These are phyloP conservation scores for Achaetomiella virescens DNA, from an alignment of 495 filamentous ascomycete genomes.

Conservation along the genomic window DNA sequence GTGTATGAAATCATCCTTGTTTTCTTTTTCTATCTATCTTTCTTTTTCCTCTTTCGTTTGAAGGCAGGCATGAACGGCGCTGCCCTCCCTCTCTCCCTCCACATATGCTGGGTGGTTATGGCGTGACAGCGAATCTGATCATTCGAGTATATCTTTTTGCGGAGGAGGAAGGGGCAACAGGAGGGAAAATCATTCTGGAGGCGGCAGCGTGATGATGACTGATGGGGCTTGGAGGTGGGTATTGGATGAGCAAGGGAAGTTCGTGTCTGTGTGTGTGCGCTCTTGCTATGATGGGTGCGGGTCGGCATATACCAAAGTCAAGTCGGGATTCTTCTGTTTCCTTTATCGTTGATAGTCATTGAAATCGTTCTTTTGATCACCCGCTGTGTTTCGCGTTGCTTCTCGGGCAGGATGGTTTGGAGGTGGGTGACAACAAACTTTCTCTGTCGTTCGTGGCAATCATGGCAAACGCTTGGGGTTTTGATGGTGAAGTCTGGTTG, in stretches of 20 bases:
- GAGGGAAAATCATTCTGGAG: not conserved
- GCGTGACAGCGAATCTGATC: not conserved
- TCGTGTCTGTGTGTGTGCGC: not conserved
- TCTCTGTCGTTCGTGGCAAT: too few relatives aligned
- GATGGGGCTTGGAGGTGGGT: not conserved
- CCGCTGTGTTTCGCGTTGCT: too few relatives aligned
- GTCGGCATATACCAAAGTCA: too few relatives aligned
- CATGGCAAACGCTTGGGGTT: too few relatives aligned
- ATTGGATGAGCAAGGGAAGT: not conserved
- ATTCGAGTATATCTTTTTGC: not conserved
- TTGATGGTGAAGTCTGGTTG: too few relatives aligned
- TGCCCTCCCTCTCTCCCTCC: slow-evolving; percentile 1
- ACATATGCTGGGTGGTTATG: slow-evolving; percentile 3
- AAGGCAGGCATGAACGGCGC: not conserved
- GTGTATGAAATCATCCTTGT: slow-evolving; percentile 23
- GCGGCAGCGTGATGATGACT: too few relatives aligned
- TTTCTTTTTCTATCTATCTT: slow-evolving; percentile 15
- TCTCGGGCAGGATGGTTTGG: not conserved
- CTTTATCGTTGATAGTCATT: too few relatives aligned
- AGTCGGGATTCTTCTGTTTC: too few relatives aligned
- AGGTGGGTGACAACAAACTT: not conserved
- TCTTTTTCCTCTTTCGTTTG: slow-evolving; percentile 9
- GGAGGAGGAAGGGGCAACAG: slow-evolving; percentile 5
- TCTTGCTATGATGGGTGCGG: too few relatives aligned
- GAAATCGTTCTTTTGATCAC: too few relatives aligned